Base-by-base conservation (phyloP, 495 filamentous ascomycete species). In the Penicillium mononematosum region DNA sequence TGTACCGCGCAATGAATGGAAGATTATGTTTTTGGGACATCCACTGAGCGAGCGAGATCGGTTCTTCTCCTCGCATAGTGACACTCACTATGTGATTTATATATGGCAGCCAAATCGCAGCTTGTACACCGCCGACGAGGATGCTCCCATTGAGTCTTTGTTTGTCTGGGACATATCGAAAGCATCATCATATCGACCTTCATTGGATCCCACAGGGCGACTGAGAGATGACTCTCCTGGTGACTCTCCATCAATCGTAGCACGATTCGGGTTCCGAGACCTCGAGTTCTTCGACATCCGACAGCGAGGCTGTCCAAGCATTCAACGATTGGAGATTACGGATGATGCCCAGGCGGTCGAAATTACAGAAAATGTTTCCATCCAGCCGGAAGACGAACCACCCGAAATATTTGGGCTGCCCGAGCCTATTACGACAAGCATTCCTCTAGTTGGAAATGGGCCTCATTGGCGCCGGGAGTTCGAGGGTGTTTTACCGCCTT, bases 141-240 rank as follows among this genome's bases (percentile, higher is more conserved):
- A 79, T 59, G 78, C 82, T 16, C 83, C 83, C 1, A 79, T 83
- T 29, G 86, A 89, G 61, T 79, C 81, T 20, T 64, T 88, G 16
- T 78, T 77, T n/a, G 73, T 89, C 1, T 89, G 85, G 86, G 83
- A 89, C 47, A 86, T 89, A 50, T 81, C 81, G 2, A 71, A 75
- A 0, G 70, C 76, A 3, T 84, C 81, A 7, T 52, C 74, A 0
- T 83, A 86, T 61, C 74, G 77, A 3, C 81, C 85, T 4, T 85
- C 80, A 1, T 56, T 79, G 32, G 81, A 86, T 61, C 80, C 81
- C 4, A 74, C 70, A 0, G 78, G 81, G 0, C 64, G 66, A 32
- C 46, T 71, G 29, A 67, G 52, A 47, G 65, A 66, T 0, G 60
- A 62, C 10, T 71, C 73, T 10, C 74, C 72, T 10, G 68, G 65